Conservation (phyloP, 2,329 filamentous ascomycete genomes). For the Verticillium albo-atrum region DNA sequence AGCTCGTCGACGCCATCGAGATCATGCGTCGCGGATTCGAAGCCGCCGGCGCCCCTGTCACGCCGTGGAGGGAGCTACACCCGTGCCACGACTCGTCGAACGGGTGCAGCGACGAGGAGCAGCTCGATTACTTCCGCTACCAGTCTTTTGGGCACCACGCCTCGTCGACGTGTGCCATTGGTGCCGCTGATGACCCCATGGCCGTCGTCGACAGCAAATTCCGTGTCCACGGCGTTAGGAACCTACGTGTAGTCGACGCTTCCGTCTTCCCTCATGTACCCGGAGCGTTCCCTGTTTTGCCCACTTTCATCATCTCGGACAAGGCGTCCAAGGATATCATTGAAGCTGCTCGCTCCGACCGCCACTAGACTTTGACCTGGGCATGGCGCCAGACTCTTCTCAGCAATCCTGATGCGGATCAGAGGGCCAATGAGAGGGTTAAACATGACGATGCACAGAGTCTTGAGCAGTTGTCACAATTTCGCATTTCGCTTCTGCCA, state of each 20-base stretch:
- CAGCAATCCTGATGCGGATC: no score
- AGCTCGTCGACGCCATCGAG: slow-evolving; percentile 18
- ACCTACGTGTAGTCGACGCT: slow-evolving; percentile 58
- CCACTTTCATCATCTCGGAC: slow-evolving; percentile 2
- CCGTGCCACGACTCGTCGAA: slow-evolving; percentile 16
- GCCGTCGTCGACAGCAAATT: slow-evolving; percentile 52
- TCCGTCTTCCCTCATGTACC: slow-evolving; percentile 41
- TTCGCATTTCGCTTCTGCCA: no score
- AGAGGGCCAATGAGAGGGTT: no score
- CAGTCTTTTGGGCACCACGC: slow-evolving; percentile 47
- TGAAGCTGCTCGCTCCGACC: not conserved
- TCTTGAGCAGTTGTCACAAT: no score
- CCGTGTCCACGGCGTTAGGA: slow-evolving; percentile 46
- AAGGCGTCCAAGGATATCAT: slow-evolving; percentile 4
- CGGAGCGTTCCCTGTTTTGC: slow-evolving; percentile 1
- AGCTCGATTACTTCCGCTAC: slow-evolving; percentile 19
- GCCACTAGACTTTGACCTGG: no score
- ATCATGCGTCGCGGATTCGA: slow-evolving; percentile 15
- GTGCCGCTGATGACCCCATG: slow-evolving; percentile 42
- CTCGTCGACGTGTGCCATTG: slow-evolving; percentile 49
- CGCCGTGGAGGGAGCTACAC: not conserved
- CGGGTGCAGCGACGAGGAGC: slow-evolving; percentile 21
- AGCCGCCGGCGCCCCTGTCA: slow-evolving; percentile 8
- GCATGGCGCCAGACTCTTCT: no score
- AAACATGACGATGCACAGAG: no score